Evolutionary conservation across 768 basidiomycete species (phyloP).

Genomic region (Podaxis rugospora): DNA sequence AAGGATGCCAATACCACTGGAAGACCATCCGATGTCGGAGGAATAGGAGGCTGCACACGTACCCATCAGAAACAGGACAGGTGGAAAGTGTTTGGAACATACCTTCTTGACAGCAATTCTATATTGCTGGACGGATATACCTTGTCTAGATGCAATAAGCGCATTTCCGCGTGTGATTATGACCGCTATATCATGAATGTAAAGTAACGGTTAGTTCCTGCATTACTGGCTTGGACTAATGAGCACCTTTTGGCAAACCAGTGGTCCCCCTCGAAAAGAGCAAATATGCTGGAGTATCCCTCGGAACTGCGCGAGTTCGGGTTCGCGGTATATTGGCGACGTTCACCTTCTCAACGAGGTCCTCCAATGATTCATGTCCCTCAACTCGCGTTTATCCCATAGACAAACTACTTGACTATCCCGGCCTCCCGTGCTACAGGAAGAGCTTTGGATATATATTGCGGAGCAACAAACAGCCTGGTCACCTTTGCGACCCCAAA

Average conservation of each 20-base stretch:
- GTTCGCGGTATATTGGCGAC: constrained; percentile 31
- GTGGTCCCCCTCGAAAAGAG: constrained; percentile 77
- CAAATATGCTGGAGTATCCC: constrained; percentile 59
- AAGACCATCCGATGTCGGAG: constrained; percentile 36
- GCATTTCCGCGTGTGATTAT: constrained; percentile 69
- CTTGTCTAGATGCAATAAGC: constrained; percentile 37
- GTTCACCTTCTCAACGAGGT: constrained; percentile 36
- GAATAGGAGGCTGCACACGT: constrained; percentile 28
- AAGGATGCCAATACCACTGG: constrained; percentile 52
- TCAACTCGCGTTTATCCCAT: constrained; percentile 32
- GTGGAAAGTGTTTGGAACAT: constrained; percentile 20
- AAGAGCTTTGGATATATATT: constrained; percentile 22
- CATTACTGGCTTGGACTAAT: background rate
- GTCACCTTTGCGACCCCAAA: constrained; percentile 26
- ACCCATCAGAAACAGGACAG: background rate
- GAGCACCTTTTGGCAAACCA: constrained; percentile 64
- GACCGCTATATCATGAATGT: constrained; percentile 37
- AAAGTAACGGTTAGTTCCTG: too few relatives aligned
- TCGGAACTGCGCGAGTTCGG: constrained; percentile 38
- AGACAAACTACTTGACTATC: constrained; percentile 37
- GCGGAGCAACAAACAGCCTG: constrained; percentile 28
- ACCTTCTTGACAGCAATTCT: constrained; percentile 23
- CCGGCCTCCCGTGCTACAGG: constrained; percentile 29
- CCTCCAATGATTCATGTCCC: constrained; percentile 31
- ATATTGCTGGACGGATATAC: constrained; percentile 24